phyloP scores from a whole-genome alignment of 768 basidiomycete genomes.

The Russula sp. region DNA sequence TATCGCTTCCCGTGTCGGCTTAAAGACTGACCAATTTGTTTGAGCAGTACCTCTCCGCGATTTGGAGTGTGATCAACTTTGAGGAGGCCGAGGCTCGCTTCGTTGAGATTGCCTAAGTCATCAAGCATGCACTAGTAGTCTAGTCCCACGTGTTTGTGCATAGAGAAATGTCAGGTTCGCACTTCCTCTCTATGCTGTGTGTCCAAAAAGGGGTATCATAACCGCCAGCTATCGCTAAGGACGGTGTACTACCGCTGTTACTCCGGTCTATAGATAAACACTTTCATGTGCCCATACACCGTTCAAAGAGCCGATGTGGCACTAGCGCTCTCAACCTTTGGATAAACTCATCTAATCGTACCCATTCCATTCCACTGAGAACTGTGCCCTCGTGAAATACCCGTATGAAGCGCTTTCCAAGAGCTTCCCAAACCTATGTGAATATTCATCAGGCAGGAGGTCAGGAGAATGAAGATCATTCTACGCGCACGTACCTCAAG shows the following conservation, averaged over 20 bases:
- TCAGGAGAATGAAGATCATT: not conserved
- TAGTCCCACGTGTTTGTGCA: not conserved
- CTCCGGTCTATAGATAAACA: not conserved
- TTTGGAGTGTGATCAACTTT: slow-evolving; percentile 97
- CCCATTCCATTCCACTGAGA: slow-evolving; percentile 33
- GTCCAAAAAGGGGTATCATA: not conserved
- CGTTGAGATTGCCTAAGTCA: slow-evolving; percentile 30
- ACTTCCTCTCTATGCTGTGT: not conserved
- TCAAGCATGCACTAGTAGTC: not conserved
- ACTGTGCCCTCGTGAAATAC: slow-evolving; percentile 40
- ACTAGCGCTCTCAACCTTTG: slow-evolving; percentile 29
- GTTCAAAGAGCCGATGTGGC: slow-evolving; percentile 29
- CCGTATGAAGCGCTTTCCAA: slow-evolving; percentile 31
- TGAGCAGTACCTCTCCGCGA: slow-evolving; percentile 80
- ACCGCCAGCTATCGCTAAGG: too few species aligned
- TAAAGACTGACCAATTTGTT: not conserved
- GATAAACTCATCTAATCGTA: slow-evolving; percentile 31
- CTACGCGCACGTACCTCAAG: slow-evolving; percentile 33
- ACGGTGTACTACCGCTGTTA: not conserved
- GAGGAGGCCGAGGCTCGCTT: slow-evolving; percentile 73
- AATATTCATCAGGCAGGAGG: not conserved
- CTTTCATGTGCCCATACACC: slow-evolving; percentile 21
- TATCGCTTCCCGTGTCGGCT: not conserved
- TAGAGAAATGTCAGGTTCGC: not conserved
- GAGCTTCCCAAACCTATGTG: slow-evolving; percentile 35